Conservation (phyloP, 257 asterid genomes). For the Solanum corneliomulleri region DNA sequence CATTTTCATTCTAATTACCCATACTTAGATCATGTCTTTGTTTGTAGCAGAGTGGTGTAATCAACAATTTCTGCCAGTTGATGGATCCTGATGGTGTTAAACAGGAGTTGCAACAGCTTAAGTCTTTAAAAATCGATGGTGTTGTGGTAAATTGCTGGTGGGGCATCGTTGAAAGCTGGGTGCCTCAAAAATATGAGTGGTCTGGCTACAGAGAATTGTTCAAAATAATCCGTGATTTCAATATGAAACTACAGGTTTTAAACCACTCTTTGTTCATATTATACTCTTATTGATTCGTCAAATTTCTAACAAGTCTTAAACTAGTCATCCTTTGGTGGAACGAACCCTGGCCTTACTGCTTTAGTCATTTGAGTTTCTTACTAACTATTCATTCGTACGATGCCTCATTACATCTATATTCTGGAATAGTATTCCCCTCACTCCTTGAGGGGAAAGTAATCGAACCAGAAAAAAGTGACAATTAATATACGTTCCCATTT, state of each 20-base stretch:
- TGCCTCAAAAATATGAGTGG: constrained; percentile 61
- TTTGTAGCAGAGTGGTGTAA: constrained; percentile 44
- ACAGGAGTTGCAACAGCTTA: constrained; percentile 46
- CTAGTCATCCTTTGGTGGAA: not conserved
- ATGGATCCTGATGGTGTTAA: constrained; percentile 57
- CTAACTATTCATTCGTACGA: not conserved
- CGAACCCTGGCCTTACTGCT: not conserved
- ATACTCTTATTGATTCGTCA: not conserved
- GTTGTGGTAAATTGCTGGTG: constrained; percentile 64
- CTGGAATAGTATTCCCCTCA: not conserved
- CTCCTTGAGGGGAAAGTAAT: not conserved
- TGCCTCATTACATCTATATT: not conserved
- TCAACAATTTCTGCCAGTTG: constrained; percentile 63
- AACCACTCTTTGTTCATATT: not conserved
- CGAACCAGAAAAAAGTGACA: not conserved
- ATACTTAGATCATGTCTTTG: not conserved
- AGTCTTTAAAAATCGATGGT: constrained; percentile 49
- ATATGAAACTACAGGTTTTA: constrained; percentile 59
- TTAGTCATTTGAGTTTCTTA: not conserved
- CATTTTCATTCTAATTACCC: not conserved
- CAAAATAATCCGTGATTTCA: constrained; percentile 43
- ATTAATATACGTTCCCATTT: not conserved
- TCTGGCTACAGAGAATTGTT: constrained; percentile 56
- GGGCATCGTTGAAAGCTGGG: constrained; percentile 68
- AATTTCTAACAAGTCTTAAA: not conserved